phyloP scores from a whole-genome alignment of 2,329 filamentous ascomycete genomes.

The Beauveria pseudobassiana region DNA sequence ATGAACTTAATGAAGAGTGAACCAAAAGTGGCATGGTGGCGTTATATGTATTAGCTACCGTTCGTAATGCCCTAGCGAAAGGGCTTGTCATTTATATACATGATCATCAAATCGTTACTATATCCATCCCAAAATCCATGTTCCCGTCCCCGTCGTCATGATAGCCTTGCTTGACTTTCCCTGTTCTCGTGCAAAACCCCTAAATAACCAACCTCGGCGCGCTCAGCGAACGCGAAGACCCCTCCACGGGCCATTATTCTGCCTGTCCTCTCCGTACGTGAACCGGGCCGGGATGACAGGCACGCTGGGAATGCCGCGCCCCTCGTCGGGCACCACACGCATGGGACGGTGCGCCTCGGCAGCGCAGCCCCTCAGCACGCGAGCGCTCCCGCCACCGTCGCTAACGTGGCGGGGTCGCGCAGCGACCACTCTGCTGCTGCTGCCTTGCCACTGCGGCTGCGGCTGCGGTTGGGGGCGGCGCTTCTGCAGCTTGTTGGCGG shows the following conservation, averaged over 20 bases:
- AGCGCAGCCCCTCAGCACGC: slow-evolving; percentile 20
- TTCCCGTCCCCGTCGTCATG: too few relatives aligned
- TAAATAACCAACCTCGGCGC: too few relatives aligned
- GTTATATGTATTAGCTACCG: not conserved
- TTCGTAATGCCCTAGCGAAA: not conserved
- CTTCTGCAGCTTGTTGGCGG: slow-evolving; percentile 20
- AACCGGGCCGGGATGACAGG: slow-evolving; percentile 38
- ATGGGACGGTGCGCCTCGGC: slow-evolving; percentile 23
- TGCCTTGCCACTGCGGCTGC: not conserved
- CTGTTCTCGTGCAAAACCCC: not conserved
- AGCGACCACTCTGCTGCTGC: slow-evolving; percentile 5
- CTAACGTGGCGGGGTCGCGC: slow-evolving; percentile 14
- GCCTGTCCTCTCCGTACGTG: slow-evolving; percentile 25
- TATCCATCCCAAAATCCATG: not conserved
- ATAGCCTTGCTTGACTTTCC: not conserved
- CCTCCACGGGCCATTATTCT: slow-evolving; percentile 26
- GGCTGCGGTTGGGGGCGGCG: slow-evolving; percentile 13
- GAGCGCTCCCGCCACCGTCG: slow-evolving; percentile 15
- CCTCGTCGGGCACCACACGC: slow-evolving; percentile 36
- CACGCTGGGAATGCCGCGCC: slow-evolving; percentile 38
- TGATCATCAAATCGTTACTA: slow-evolving; percentile 1
- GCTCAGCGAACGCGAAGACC: slow-evolving; percentile 15
- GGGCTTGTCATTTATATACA: not conserved
- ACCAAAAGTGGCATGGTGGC: not conserved
- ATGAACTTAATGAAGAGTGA: not conserved